A percentile compares a stretch with the other conserved stretches of the same genome.
phyloP scores from a whole-genome alignment of 345 rosid species.

The Melaleuca alternifolia region DNA sequence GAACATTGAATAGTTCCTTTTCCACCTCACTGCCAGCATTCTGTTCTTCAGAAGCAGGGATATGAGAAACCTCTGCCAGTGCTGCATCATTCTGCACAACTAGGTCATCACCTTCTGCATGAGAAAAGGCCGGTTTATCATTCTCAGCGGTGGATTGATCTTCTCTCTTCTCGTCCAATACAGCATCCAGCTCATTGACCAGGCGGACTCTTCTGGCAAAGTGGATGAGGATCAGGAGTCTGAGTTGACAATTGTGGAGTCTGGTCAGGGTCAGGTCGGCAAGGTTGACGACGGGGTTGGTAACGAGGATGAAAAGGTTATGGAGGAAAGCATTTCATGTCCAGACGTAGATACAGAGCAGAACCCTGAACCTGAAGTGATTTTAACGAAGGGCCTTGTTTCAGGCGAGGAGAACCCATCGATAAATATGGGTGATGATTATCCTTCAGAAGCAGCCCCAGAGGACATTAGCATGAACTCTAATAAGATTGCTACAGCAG shows the following conservation, averaged over 20 bases:
- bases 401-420: neutral
- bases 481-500: neutral
- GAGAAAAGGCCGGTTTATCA: neutral
- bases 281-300: neutral
- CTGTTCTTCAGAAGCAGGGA: slow-evolving; percentile 29
- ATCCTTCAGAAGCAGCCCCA: neutral
- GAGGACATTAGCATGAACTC: neutral
- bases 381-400: neutral
- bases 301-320: slow-evolving; percentile 4
- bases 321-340: slow-evolving; percentile 10
- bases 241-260: slow-evolving; percentile 2
- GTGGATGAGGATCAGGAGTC: slow-evolving; percentile 1
- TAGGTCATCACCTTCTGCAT: slow-evolving; percentile 9
- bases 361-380: neutral
- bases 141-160: slow-evolving; percentile 1
- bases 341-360: neutral
- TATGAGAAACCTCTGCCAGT: slow-evolving; percentile 12
- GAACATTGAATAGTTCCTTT: slow-evolving; percentile 39
- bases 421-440: neutral
- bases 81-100: slow-evolving; percentile 5
- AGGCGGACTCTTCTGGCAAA: neutral
- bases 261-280: neutral
- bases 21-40: slow-evolving; percentile 24
- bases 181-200: neutral
- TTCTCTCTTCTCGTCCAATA: slow-evolving; percentile 1